Percentiles rank a stretch among this genome's conserved stretches.
These are phyloP conservation scores for Pyrrhoderma lamaoense DNA, from an alignment of 1,284 basidiomycete genomes.

Conservation along the genomic window DNA sequence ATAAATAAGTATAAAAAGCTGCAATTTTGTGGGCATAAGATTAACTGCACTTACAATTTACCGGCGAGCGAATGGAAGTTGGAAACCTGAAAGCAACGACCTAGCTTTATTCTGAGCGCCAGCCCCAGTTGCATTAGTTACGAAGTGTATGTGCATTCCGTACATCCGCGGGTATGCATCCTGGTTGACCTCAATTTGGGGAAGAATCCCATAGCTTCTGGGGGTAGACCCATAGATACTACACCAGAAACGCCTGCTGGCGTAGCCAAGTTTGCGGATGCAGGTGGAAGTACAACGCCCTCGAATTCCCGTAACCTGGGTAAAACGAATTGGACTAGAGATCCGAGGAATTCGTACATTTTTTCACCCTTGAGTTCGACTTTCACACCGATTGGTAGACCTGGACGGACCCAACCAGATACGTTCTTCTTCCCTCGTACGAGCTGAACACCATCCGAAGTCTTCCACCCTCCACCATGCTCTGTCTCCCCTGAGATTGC, in stretches of 20 bases:
- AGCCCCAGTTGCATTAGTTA: conserved; percentile 77
- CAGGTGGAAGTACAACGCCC: conserved; percentile 69
- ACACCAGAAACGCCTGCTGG: conserved; percentile 81
- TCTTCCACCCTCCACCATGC: conserved; percentile 59
- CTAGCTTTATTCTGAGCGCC: conserved; percentile 84
- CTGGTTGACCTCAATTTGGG: conserved; percentile 92
- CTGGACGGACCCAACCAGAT: conserved; percentile 81
- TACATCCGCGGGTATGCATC: conserved; percentile 79
- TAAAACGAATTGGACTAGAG: conserved; percentile 88
- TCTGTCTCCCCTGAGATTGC: conserved; percentile 82
- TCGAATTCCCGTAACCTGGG: conserved; percentile 88
- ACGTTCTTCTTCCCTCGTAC: conserved; percentile 74
- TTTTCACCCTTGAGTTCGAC: conserved; percentile 84
- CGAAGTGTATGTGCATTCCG: conserved; percentile 89
- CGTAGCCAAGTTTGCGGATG: conserved; percentile 52
- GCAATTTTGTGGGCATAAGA: neutral
- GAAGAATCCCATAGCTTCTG: conserved; percentile 84
- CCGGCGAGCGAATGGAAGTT: conserved; percentile 63
- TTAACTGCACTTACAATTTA: conserved; percentile 2
- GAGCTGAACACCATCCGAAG: conserved; percentile 74
- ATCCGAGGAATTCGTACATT: conserved; percentile 92
- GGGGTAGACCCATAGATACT: conserved; percentile 82
- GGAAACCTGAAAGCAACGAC: conserved; percentile 81
- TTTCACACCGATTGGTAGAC: conserved; percentile 81
- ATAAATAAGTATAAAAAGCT: too few relatives aligned